Evolutionary conservation across 2,329 filamentous ascomycete genomes (phyloP).

Genomic region (Penicillium sp.): DNA sequence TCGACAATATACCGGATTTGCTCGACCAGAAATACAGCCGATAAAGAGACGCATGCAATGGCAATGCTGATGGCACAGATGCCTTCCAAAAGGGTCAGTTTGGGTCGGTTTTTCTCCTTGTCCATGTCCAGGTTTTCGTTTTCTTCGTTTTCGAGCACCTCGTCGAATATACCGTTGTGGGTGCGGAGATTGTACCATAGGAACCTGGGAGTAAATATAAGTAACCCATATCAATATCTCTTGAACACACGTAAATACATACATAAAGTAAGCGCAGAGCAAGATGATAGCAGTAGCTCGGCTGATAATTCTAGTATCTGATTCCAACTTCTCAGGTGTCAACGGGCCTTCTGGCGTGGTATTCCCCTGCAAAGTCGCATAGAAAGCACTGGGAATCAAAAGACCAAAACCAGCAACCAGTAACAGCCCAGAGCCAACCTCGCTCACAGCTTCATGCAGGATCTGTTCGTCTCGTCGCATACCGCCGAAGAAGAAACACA

Average conservation of each 20-base stretch:
- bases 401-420: slow-evolving; percentile 66
- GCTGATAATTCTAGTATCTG: slow-evolving; percentile 62
- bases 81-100: slow-evolving; percentile 72
- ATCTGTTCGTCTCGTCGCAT: slow-evolving; percentile 61
- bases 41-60: slow-evolving; percentile 64
- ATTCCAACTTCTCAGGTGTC: slow-evolving; percentile 38
- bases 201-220: slow-evolving; percentile 31
- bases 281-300: slow-evolving; percentile 68
- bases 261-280: slow-evolving; percentile 64
- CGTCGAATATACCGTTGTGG: slow-evolving; percentile 73
- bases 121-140: slow-evolving; percentile 61
- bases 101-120: slow-evolving; percentile 58
- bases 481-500: slow-evolving; percentile 77
- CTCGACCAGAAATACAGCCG: slow-evolving; percentile 68
- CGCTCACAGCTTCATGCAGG: slow-evolving; percentile 72
- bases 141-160: slow-evolving; percentile 69
- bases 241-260: slow-evolving; percentile 18
- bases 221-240: neutral
- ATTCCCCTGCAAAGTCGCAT: slow-evolving; percentile 42
- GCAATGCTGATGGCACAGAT: slow-evolving; percentile 61
- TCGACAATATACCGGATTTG: slow-evolving; percentile 61
- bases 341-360: slow-evolving; percentile 34
- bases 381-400: slow-evolving; percentile 45
- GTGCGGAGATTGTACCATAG: slow-evolving; percentile 71
- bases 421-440: slow-evolving; percentile 72